Base-by-base conservation (phyloP, 2,329 filamentous ascomycete genomes). In the Nakataea oryzae region DNA sequence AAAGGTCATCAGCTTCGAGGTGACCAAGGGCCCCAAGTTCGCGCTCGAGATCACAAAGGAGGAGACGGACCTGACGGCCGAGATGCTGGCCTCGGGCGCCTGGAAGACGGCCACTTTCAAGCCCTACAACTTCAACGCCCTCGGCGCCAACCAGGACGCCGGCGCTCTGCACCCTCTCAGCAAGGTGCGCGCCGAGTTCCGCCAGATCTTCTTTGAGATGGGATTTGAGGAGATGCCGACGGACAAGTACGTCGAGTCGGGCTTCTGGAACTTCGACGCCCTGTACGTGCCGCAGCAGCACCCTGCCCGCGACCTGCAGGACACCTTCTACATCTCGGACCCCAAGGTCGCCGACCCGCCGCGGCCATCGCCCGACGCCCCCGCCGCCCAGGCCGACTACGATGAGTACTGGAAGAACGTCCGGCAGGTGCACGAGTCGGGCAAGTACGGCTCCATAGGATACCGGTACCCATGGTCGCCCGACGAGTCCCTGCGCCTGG, bases 161-260 rank as follows among this genome's bases (percentile, higher is more conserved):
- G 85, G 85, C 60, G 82, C 85, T 17, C 75, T 83, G 71, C 88
- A 82, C 72, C 86, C 87, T 71, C 79, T 99, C 68, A 97, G 92
- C 79, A 97, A 97, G 81, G 93, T 97, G 69, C 89, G 95, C 69
- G 85, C 91, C 70, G 95, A 97, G 77, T 96, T 99, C 83, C 84
- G 95, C 63, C 90, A 95, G 72, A 97, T 99, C 73, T 99, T 99
- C 86, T 97, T 99, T 78, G 92, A 96, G 74, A 96, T 96, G 87
- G 95, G 93, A 61, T 99, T 97, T 79, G 88, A 93, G 71, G 95
- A 99, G 80, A 97, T 99, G 95, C 90, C 93, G 17, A 97, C 93
- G 59, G 89, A 89, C 77, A 86, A 90, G 74, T 97, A 88, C 73
- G 93, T 97, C 65, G 95, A 99, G 78, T 93, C 93, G 14, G 93